Conservation (phyloP, 139 green algal species). For the Pleodorina starrii region DNA sequence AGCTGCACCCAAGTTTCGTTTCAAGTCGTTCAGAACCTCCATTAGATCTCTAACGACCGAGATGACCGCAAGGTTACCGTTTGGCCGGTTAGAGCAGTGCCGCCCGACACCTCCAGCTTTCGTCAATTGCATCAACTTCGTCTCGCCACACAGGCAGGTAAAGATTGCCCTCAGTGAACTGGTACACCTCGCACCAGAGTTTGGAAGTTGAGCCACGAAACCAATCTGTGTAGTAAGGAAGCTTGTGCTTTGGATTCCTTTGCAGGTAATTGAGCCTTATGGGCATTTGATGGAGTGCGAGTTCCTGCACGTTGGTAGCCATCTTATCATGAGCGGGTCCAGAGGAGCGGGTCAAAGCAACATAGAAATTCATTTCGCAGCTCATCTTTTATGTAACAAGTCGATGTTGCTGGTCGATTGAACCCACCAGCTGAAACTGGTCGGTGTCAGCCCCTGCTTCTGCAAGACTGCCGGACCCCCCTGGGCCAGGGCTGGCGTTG, state of each 20-base stretch:
- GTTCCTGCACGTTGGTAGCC: background rate
- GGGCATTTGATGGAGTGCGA: background rate
- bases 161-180: background rate
- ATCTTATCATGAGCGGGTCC: constrained; percentile 2
- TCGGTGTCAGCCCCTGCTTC: background rate
- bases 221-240: background rate
- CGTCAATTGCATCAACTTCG: background rate
- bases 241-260: background rate
- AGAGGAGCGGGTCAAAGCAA: background rate
- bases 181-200: background rate
- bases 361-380: background rate
- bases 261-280: background rate
- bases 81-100: background rate
- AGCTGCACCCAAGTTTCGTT: background rate
- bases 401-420: background rate
- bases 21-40: background rate
- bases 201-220: background rate
- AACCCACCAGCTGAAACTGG: background rate
- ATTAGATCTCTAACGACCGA: background rate
- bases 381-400: constrained; percentile 11
- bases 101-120: background rate
- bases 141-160: background rate
- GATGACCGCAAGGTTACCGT: background rate
- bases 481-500: too few relatives aligned
- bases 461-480: background rate